phyloP scores from a whole-genome alignment of 148 eudicot species.

The Camellia granthamiana region DNA sequence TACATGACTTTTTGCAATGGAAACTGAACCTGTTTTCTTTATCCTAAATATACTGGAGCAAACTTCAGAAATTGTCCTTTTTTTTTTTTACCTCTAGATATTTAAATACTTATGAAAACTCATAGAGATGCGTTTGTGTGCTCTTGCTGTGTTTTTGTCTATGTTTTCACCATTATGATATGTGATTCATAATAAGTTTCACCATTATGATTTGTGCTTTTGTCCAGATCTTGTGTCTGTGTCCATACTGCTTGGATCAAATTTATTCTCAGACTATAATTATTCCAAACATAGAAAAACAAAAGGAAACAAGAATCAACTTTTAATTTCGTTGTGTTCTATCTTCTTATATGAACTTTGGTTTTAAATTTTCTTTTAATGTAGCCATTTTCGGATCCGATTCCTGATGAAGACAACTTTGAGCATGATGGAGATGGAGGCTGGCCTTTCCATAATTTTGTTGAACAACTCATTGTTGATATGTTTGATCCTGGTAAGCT shows the following conservation, averaged over 20 bases:
- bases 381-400: constrained; percentile 38
- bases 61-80: not conserved
- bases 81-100: not conserved
- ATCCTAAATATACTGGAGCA: not conserved
- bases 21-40: not conserved
- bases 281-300: not conserved
- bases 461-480: constrained; percentile 85
- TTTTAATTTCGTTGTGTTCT: not conserved
- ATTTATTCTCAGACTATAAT: not conserved
- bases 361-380: constrained; percentile 19
- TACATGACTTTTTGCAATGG: not conserved
- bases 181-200: not conserved
- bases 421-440: constrained; percentile 67
- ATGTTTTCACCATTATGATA: not conserved
- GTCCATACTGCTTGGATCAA: not conserved
- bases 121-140: not conserved
- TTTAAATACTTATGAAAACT: not conserved
- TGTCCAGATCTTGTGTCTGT: not conserved
- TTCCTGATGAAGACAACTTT: constrained; percentile 64
- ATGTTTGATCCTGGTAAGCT: constrained; percentile 87
- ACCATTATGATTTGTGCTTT: not conserved
- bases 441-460: constrained; percentile 91
- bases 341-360: not conserved
- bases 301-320: not conserved
- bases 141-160: not conserved